Evolutionary conservation across 1,284 basidiomycete species (phyloP), one percentile per base, ranked within the genome.

Genomic region (Ustilago tritici): DNA sequence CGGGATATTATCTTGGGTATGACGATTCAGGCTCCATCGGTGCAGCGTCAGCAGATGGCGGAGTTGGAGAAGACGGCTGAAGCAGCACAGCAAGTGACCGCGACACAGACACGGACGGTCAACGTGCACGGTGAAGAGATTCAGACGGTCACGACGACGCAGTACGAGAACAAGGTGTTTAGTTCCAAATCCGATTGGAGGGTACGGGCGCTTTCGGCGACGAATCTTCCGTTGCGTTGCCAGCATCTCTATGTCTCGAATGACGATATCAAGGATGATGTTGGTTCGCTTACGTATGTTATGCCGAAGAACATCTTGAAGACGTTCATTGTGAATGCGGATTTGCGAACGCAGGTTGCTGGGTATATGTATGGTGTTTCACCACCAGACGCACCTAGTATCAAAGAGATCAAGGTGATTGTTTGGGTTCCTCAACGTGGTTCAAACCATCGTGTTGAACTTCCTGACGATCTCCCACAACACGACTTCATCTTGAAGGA

Each of bases 131-230:
- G 97, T 87, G 97, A 99, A 87, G 92, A 94, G 61, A 95, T 99
- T 80, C 94, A 95, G 86, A 95, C 94, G 4, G 92, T 96, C 14
- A 99, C 97, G 1, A 98, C 96, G 3, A 98, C 96, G 67, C 95
- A 95, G 87, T 99, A 99, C 87, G 97, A 98, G 87, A 95, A 97
- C 84, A 93, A 95, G 85, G 93, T 95, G 31, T 99, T 99, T 88
- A 95, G 93, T 86, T 95, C 93, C 89, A 99, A 99, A 89, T 98
- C 95, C 14, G 97, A 99, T 87, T 99, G 97, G 97, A 93, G 97
- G 28, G 93, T 97, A 23, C 92, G 95, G 70, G 95, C 95, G 17
- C 95, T 98, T 80, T 95, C 93, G 7, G 93, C 97, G 0, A 99
- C 95, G 49, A 95, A 99, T 87, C 90, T 99, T 72, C 92, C 96